A percentile compares a stretch with the other conserved stretches of the same genome.
phyloP scores from a whole-genome alignment of 208 protist species.

The Leishmania mexicana region DNA sequence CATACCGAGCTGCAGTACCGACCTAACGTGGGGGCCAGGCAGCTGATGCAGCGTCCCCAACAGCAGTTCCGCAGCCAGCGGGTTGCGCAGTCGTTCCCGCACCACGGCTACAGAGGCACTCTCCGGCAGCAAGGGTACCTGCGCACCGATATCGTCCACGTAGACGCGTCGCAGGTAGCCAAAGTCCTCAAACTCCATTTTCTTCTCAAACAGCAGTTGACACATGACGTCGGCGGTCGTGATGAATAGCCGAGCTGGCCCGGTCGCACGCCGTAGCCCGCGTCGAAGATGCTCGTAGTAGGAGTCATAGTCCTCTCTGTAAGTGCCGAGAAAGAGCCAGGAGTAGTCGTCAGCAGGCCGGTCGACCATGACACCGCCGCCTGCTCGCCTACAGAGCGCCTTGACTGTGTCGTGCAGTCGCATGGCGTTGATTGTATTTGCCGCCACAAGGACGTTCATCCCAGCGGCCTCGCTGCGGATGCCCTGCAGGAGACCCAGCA shows the following conservation, averaged over 20 bases:
- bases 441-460: constrained; percentile 78
- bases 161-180: constrained; percentile 86
- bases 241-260: constrained; percentile 70
- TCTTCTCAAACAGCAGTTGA: constrained; percentile 83
- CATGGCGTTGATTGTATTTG: constrained; percentile 69
- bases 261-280: constrained; percentile 33
- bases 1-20: constrained; percentile 78
- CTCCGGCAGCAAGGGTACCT: constrained; percentile 63
- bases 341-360: constrained; percentile 62
- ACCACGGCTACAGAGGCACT: constrained; percentile 47
- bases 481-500: constrained; percentile 73
- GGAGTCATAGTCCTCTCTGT: constrained; percentile 53
- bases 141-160: constrained; percentile 77
- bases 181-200: constrained; percentile 86
- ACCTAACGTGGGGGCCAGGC: constrained; percentile 83
- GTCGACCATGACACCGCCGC: constrained; percentile 62
- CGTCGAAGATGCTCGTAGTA: constrained; percentile 55
- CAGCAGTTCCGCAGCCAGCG: constrained; percentile 70
- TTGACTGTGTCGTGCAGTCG: constrained; percentile 52
- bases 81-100: constrained; percentile 75
- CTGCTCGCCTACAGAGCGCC: constrained; percentile 47
- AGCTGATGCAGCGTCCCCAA: constrained; percentile 86
- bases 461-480: constrained; percentile 65
- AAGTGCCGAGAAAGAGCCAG: constrained; percentile 68
- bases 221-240: constrained; percentile 85